A percentile compares a stretch with the other conserved stretches of the same genome.
Conservation (phyloP, 2,329 filamentous ascomycete genomes). For the Fusarium goolgardi region DNA sequence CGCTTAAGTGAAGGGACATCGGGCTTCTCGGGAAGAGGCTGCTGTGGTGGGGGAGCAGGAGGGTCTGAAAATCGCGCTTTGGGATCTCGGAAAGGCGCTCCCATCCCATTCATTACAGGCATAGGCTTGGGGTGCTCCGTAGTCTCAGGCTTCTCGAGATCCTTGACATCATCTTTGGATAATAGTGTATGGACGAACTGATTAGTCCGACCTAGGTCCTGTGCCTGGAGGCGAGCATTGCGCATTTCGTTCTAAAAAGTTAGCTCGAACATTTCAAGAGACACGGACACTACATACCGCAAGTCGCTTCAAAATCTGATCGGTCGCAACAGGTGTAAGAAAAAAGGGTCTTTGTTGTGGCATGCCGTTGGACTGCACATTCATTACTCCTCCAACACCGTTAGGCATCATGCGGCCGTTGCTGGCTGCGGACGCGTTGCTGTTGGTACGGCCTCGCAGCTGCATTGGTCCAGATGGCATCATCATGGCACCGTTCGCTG, state of each 20-base stretch:
- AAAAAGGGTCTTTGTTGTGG: constrained; percentile 85
- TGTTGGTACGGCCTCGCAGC: constrained; percentile 76
- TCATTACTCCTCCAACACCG: constrained; percentile 53
- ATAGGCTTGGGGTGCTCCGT: constrained; percentile 61
- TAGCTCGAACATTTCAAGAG: constrained; percentile 15
- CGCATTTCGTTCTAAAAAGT: constrained; percentile 83
- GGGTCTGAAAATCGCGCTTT: constrained; percentile 92
- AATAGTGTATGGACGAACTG: constrained; percentile 83
- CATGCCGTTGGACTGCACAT: constrained; percentile 67
- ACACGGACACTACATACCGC: constrained; percentile 46
- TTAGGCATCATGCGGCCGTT: constrained; percentile 71
- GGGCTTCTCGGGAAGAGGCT: constrained; percentile 92
- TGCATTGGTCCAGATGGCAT: constrained; percentile 76
- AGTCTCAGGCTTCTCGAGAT: constrained; percentile 63
- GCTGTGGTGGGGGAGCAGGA: constrained; percentile 91
- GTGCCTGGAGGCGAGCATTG: constrained; percentile 85
- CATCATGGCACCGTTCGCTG: constrained; percentile 78
- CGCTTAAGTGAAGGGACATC: constrained; percentile 81
- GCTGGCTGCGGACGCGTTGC: constrained; percentile 70
- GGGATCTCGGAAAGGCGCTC: constrained; percentile 73
- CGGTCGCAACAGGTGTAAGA: constrained; percentile 89
- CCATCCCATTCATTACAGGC: constrained; percentile 63
- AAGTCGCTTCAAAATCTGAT: constrained; percentile 84
- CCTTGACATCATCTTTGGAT: constrained; percentile 74
- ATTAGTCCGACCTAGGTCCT: constrained; percentile 84